phyloP scores from a whole-genome alignment of 257 asterid genomes.

The Phtheirospermum japonicum region DNA sequence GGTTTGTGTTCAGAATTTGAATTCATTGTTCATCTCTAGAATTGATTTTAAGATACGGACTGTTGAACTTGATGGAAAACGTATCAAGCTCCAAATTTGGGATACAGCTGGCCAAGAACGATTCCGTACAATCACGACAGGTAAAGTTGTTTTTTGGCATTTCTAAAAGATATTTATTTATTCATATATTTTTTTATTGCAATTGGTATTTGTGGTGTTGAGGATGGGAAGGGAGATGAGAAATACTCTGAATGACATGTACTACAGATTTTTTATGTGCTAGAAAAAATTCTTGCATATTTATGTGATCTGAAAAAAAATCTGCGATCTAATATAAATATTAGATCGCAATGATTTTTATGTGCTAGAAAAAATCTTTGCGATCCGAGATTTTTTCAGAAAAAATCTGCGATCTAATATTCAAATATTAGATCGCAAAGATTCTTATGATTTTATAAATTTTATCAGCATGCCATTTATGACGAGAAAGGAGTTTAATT shows the following conservation, averaged over 20 bases:
- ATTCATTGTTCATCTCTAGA: slow-evolving; percentile 1
- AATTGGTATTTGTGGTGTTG: slow-evolving; percentile 24
- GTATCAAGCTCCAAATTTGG: slow-evolving; percentile 8
- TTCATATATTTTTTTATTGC: neutral
- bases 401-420: too few relatives aligned
- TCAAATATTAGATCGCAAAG: neutral
- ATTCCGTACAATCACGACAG: slow-evolving; percentile 10
- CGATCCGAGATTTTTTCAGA: too few relatives aligned
- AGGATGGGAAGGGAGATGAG: neutral
- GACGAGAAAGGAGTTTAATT: neutral
- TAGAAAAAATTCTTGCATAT: too few relatives aligned
- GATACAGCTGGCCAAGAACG: slow-evolving; percentile 13
- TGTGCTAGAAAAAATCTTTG: too few relatives aligned
- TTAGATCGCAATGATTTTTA: too few relatives aligned
- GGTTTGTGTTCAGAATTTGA: neutral
- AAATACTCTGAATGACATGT: too few relatives aligned
- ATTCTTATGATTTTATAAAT: neutral
- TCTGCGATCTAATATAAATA: too few relatives aligned
- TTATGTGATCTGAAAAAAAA: too few relatives aligned
- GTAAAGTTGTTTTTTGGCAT: neutral
- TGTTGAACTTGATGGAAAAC: slow-evolving; percentile 11
- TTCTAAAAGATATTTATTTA: neutral
- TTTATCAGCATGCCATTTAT: neutral
- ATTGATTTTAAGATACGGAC: slow-evolving; percentile 1
- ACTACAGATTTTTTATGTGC: neutral